phyloP scores from a whole-genome alignment of 2,329 filamentous ascomycete species.

The Pezicula neosporulosa region DNA sequence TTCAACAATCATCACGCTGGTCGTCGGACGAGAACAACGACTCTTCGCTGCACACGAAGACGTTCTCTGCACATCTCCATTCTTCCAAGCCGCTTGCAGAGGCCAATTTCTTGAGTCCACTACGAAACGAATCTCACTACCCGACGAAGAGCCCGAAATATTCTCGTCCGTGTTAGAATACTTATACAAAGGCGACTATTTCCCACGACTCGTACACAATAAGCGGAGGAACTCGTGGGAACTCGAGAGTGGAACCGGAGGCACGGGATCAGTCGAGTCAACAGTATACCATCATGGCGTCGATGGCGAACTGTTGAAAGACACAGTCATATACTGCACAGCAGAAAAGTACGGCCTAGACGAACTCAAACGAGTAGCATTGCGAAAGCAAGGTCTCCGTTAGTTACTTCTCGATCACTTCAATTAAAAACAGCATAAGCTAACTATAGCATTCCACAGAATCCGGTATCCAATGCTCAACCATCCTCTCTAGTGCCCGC shows the following conservation, averaged over 20 bases:
- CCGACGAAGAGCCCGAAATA: conserved; percentile 84
- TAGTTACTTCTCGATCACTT: conserved; percentile 32
- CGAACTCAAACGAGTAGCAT: conserved; percentile 77
- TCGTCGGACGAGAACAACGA: conserved; percentile 76
- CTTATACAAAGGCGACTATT: conserved; percentile 84
- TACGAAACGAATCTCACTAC: conserved; percentile 72
- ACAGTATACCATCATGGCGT: conserved; percentile 66
- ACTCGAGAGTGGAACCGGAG: conserved; percentile 62
- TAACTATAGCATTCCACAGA: conserved; percentile 78
- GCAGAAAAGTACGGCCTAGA: conserved; percentile 81
- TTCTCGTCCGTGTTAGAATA: conserved; percentile 89
- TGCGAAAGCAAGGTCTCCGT: conserved; percentile 87
- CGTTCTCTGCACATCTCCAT: conserved; percentile 73
- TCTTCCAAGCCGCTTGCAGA: conserved; percentile 65
- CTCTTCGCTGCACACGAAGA: conserved; percentile 92
- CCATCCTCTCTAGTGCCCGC: conserved; percentile 82
- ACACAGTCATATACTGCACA: conserved; percentile 88
- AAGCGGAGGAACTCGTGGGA: conserved; percentile 78
- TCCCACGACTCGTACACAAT: conserved; percentile 77
- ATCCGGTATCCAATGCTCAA: conserved; percentile 86
- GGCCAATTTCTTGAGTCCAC: conserved; percentile 58
- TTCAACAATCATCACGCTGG: conserved; percentile 74
- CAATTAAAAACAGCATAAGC: conserved; percentile 38
- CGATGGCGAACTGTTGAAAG: conserved; percentile 72
- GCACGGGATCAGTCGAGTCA: conserved; percentile 57